Base-by-base conservation (phyloP, 495 filamentous ascomycete species). In the Podospora appendiculata region DNA sequence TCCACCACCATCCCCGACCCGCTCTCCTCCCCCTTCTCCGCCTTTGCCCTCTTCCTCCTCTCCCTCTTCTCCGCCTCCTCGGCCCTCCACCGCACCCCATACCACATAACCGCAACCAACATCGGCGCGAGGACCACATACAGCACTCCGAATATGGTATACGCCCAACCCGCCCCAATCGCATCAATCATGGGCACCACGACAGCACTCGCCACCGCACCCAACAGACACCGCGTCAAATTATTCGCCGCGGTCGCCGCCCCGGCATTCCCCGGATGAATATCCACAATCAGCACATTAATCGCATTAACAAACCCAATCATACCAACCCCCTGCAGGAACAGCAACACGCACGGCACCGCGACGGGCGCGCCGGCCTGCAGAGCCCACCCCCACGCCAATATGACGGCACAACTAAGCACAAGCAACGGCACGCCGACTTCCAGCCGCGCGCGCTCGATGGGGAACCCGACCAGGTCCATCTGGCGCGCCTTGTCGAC, bases 221-320 rank as follows among this genome's bases (percentile, higher is more conserved):
- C 85, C 5, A 89, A 64, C 39, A 86, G 55, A 59, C 85, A 89
- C 9, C 87, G 69, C 0, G 79, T 77, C 7, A 91, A 64, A 57
- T 90, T 89, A 53, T 84, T 87, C 6, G 84, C 81, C 2, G 87
- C 86, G 1, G 85, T 83, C 0, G 84, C 84, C 0, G 85, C 80
- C 0, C 79, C 78, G 0, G 85, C 82, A 14, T 71, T 74, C 0
- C 66, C 72, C 0, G 80, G 80, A 52, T 84, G 82, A 2, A 89
- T 68, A 57, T 90, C 87, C 0, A 88, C 74, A 14, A 89, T 61
- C 54, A 90, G 66, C 0, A 80, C 80, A 51, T 71, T 71, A 6
- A 72, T 48, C 11, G 62, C 56, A 43, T 77, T 81, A 56, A 71
- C 78, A 13, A 75, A 69, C 0, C 72, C 79, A 0, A 78, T 74